Evolutionary conservation across 768 basidiomycete species (phyloP).

Genomic region (Tricholoma bakamatsutake): DNA sequence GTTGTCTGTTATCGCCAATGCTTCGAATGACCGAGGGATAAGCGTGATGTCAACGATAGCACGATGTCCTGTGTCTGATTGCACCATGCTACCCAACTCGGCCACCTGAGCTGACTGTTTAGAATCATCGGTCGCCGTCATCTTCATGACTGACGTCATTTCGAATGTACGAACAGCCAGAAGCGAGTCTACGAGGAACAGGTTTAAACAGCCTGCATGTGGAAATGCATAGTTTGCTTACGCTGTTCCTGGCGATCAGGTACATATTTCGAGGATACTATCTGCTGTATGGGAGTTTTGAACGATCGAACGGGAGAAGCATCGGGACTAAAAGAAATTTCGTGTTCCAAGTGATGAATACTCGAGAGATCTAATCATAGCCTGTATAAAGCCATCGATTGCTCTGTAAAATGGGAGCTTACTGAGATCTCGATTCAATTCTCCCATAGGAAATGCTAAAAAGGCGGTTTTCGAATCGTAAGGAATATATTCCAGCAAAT

Average conservation of each 20-base stretch:
- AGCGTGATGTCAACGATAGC: conserved; percentile 44
- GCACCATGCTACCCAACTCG: conserved; percentile 33
- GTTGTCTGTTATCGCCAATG: conserved; percentile 40
- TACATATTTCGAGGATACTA: conserved; percentile 30
- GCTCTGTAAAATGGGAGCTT: conserved; percentile 15
- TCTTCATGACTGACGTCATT: conserved; percentile 33
- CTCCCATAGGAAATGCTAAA: conserved; percentile 61
- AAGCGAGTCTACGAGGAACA: conserved; percentile 17
- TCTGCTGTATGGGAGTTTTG: conserved; percentile 64
- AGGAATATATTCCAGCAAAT: conserved; percentile 38
- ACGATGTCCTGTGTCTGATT: conserved; percentile 34
- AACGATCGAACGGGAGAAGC: conserved; percentile 41
- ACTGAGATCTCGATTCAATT: conserved; percentile 57
- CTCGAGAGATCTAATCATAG: conserved; percentile 12
- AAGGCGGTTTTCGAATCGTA: conserved; percentile 22
- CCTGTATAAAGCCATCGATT: neutral
- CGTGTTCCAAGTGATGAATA: conserved; percentile 23
- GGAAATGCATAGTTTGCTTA: neutral
- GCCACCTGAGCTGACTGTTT: conserved; percentile 15
- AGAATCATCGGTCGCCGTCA: conserved; percentile 14
- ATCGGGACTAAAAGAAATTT: conserved; percentile 32
- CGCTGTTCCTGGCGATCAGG: conserved; percentile 1
- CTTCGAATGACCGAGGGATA: conserved; percentile 23
- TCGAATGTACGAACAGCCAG: conserved; percentile 44
- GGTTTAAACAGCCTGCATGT: neutral